Evolutionary conservation across 176 grass and related monocot genomes (phyloP), one percentile per base, ranked within the genome.

Genomic region (Metroxylon sagu): DNA sequence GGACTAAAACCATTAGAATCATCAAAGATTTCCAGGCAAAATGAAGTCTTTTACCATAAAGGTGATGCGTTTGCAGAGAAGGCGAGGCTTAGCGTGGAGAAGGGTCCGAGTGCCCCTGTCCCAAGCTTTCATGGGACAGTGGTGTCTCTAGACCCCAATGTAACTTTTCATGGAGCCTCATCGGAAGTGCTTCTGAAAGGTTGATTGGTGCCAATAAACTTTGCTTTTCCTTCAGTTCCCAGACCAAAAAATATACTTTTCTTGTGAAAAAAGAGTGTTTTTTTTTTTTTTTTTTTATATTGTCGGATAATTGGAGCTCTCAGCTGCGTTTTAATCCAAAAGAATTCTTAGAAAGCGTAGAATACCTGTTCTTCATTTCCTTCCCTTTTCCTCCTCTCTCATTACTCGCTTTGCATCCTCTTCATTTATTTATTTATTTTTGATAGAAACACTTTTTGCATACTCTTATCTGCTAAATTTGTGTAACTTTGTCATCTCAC

Each of bases 181-280:
- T 60, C 82, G 15, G 79, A 92, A 61, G 84, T 91, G 64, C 69
- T 92, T 73, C 75, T 92, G 61, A 91, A 98, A 98, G 93, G 93
- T 92, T 53, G 43, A 54, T 92, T 53, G 43, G 50, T 53, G 28
- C 5, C 35, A 30, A 62, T 50, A 53, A 43, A 49, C 35, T 43
- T 43, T 43, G 8, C 26, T 66, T 31, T 18, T 3, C 17, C 17
- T 61, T 29, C 6, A 51, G 5, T 16, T 28, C 35, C 10, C 35
- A 14, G 10, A 43, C 35, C 6, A 43, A 43, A 43, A 43, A 43
- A 43, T 43, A 43, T 12, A 12, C 35, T 12, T 43, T 10, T 43
- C 35, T 10, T 12, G 35, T 43, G 35, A 43, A 43, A 43, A 43
- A 43, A 14, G 8, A 43, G 2, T 31, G n/a, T 18, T 17, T 28